A percentile compares a stretch with the other conserved stretches of the same genome.
Conservation (phyloP, 805 yeast genomes). For the Saturnispora saitoi region DNA sequence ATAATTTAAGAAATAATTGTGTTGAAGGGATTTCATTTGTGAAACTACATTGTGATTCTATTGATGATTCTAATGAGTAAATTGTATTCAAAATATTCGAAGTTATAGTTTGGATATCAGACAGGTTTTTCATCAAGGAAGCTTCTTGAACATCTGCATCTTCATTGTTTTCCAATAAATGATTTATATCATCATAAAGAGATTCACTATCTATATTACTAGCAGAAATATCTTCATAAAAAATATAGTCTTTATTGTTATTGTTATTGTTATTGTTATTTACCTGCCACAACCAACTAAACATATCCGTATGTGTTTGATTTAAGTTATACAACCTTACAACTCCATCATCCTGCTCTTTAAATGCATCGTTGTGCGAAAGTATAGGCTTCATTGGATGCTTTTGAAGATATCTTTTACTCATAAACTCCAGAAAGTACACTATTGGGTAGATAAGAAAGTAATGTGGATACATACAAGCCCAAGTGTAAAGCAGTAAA, state of each 20-base stretch:
- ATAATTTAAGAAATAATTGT: conserved; percentile 39
- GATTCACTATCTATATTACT: background rate
- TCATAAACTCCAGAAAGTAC: conserved; percentile 47
- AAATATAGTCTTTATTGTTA: conserved; percentile 6
- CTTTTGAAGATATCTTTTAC: conserved; percentile 60
- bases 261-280: conserved; percentile 15
- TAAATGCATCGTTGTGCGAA: conserved; percentile 26
- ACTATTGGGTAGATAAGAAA: conserved; percentile 55
- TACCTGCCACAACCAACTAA: conserved; percentile 12
- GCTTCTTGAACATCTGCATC: conserved; percentile 25
- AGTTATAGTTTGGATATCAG: conserved; percentile 64
- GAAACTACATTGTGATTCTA: conserved; percentile 61
- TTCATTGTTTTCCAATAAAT: conserved; percentile 11
- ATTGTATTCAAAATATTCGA: conserved; percentile 42
- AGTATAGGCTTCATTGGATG: conserved; percentile 50
- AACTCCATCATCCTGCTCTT: conserved; percentile 4
- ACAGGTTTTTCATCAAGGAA: conserved; percentile 46
- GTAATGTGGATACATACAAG: conserved; percentile 65
- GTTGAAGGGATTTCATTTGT: conserved; percentile 62
- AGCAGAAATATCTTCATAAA: background rate
- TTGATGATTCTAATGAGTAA: conserved; percentile 44
- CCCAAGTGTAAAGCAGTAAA: conserved; percentile 51
- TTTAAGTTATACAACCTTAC: conserved; percentile 5
- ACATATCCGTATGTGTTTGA: conserved; percentile 10
- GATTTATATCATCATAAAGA: conserved; percentile 4